phyloP scores from a whole-genome alignment of 306 rosid species.

The Coriaria nepalensis region DNA sequence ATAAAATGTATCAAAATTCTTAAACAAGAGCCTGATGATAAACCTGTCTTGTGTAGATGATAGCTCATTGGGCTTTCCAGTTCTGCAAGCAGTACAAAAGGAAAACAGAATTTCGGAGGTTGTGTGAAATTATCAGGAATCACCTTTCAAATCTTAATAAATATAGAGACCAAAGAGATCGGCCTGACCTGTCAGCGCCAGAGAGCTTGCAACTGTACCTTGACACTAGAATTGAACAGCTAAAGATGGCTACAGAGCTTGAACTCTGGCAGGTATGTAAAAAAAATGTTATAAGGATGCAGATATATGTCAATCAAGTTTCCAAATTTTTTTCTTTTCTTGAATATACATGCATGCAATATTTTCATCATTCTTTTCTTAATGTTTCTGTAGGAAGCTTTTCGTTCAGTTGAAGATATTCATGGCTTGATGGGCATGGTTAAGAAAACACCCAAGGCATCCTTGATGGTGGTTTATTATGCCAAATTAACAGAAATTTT shows the following conservation, averaged over 20 bases:
- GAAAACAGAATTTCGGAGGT: slow-evolving; percentile 83
- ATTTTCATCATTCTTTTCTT: background rate
- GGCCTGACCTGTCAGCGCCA: slow-evolving; percentile 80
- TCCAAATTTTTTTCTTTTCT: too few species aligned
- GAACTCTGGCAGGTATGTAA: slow-evolving; percentile 88
- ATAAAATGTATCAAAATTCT: too few species aligned
- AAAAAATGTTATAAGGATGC: too few species aligned
- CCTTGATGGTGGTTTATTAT: slow-evolving; percentile 94
- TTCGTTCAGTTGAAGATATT: slow-evolving; percentile 88
- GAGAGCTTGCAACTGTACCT: slow-evolving; percentile 90
- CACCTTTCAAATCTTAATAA: slow-evolving; percentile 82
- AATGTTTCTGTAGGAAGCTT: slow-evolving; percentile 68
- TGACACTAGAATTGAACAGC: slow-evolving; percentile 97
- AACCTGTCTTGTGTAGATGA: slow-evolving; percentile 49
- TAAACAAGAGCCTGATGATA: background rate
- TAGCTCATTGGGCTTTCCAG: slow-evolving; percentile 98
- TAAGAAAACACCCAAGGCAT: slow-evolving; percentile 86
- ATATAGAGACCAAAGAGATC: slow-evolving; percentile 88
- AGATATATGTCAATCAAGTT: too few species aligned
- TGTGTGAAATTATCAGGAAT: slow-evolving; percentile 86
- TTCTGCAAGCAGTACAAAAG: slow-evolving; percentile 94
- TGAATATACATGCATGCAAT: too few species aligned
- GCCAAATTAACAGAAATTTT: slow-evolving; percentile 84
- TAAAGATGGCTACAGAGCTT: slow-evolving; percentile 86
- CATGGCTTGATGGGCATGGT: slow-evolving; percentile 96